Evolutionary conservation across 768 basidiomycete species (phyloP), one percentile per base, ranked within the genome.

Genomic region (Phylloporus sp.): DNA sequence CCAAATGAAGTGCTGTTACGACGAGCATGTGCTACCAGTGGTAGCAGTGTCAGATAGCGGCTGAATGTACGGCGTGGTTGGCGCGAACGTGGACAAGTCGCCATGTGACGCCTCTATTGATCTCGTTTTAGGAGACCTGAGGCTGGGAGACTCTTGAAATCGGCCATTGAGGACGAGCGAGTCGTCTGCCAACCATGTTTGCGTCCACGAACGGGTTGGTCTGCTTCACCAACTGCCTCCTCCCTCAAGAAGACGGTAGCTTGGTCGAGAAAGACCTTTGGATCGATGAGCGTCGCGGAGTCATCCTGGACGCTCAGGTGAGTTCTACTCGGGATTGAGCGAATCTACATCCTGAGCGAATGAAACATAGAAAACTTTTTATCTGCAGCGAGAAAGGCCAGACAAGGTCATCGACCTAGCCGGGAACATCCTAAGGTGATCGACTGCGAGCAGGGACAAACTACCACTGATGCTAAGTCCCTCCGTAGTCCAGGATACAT

Each of bases 171-270:
- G n/a, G n/a, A n/a, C n/a, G n/a, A n/a, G n/a, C n/a, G n/a, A n/a
- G n/a, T n/a, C n/a, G n/a, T n/a, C n/a, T n/a, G n/a, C n/a, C n/a
- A n/a, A 57, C 47, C 61, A 64, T 66, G 63, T 52, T 64, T 23
- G 44, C 50, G 26, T 36, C 56, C 20, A 36, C 59, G n/a, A 90
- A 91, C 68, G 81, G 80, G 41, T 76, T 93, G 23, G 71, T 91
- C 45, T 89, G 91, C 70, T 91, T 94, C 71, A 93, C 91, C 34
- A 93, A 94, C 69, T 91, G 91, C 59, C 68, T 87, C 50, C 74
- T 95, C 23, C 83, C 87, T 1, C 79, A 77, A 49, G 90, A 93
- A 65, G 89, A 93, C 62, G 91, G 91, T 16, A 80, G 75, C 45
- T 75, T 93, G 16, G 67, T 86, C 31, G 74, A 84, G 64, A 80